phyloP scores from a whole-genome alignment of 305 asterid species.

The Salvia sclarea region DNA sequence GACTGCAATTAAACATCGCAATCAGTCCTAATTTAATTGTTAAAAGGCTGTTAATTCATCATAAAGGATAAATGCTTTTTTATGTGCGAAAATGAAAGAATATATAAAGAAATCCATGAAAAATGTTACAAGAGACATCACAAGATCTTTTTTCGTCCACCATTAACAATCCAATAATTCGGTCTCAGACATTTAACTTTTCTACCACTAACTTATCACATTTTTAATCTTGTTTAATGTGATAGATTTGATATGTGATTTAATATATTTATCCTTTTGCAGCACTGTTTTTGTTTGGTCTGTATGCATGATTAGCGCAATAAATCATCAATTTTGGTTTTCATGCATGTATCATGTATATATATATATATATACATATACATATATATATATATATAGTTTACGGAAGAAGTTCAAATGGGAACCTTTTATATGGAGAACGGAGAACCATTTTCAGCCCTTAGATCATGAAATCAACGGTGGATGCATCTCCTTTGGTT shows the following conservation, averaged over 20 bases:
- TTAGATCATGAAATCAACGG: no score
- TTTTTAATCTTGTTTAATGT: background rate
- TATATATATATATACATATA: no score
- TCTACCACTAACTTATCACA: background rate
- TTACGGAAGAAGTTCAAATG: no score
- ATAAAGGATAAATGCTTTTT: conserved; percentile 31
- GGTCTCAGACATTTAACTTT: conserved; percentile 14
- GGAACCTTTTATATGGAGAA: no score
- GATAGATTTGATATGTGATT: conserved; percentile 26
- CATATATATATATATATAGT: no score
- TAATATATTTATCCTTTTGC: background rate
- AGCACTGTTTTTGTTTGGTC: conserved; percentile 28
- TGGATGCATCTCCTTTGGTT: no score
- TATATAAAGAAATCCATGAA: conserved; percentile 14
- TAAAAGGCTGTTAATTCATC: conserved; percentile 16
- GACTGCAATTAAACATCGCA: background rate
- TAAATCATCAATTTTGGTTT: conserved; percentile 1
- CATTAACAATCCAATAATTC: conserved; percentile 30
- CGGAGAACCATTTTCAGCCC: no score
- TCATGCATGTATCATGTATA: no score
- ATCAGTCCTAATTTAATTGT: background rate
- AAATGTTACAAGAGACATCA: background rate
- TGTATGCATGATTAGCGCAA: conserved; percentile 28
- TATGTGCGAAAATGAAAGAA: conserved; percentile 10
- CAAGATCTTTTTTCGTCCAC: conserved; percentile 1